Conservation (phyloP, 2,329 filamentous ascomycete genomes). For the Cercospora janseana region DNA sequence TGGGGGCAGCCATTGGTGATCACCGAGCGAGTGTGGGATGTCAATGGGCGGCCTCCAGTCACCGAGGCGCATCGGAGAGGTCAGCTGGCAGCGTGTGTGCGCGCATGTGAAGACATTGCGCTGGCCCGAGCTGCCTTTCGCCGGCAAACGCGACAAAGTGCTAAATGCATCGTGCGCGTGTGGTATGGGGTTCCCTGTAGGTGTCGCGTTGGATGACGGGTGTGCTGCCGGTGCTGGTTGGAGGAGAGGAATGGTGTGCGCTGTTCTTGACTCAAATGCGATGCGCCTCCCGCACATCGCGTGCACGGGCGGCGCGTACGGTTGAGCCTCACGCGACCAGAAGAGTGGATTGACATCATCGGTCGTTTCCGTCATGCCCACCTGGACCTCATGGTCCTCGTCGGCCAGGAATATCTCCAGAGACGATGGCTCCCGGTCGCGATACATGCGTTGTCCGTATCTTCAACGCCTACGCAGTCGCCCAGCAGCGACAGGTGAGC, state of each 20-base stretch:
- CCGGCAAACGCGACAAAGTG: constrained; percentile 13
- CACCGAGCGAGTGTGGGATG: constrained; percentile 15
- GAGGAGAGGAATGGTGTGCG: constrained; percentile 5
- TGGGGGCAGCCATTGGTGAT: constrained; percentile 16
- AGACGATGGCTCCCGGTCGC: too few species aligned
- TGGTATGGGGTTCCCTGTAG: not conserved
- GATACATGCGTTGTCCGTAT: too few species aligned
- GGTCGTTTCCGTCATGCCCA: not conserved
- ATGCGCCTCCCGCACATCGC: not conserved
- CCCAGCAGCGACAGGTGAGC: constrained; percentile 1
- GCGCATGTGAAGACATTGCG: constrained; percentile 11
- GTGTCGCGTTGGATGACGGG: not conserved
- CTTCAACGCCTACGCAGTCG: not conserved
- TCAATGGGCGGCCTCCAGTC: constrained; percentile 15
- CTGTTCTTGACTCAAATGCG: constrained; percentile 9
- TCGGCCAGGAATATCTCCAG: too few species aligned
- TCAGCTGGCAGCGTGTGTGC: constrained; percentile 2
- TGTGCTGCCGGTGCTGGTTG: constrained; percentile 4
- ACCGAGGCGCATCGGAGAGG: not conserved
- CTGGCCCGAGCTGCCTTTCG: constrained; percentile 2
- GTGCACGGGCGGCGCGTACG: not conserved
- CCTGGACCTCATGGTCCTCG: not conserved
- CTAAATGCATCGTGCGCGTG: constrained; percentile 3
- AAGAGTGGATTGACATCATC: constrained; percentile 1
- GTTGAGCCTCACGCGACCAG: constrained; percentile 5